Evolutionary conservation across 352 stramenopile genomes (phyloP).

Genomic region (Pythium chondricola): DNA sequence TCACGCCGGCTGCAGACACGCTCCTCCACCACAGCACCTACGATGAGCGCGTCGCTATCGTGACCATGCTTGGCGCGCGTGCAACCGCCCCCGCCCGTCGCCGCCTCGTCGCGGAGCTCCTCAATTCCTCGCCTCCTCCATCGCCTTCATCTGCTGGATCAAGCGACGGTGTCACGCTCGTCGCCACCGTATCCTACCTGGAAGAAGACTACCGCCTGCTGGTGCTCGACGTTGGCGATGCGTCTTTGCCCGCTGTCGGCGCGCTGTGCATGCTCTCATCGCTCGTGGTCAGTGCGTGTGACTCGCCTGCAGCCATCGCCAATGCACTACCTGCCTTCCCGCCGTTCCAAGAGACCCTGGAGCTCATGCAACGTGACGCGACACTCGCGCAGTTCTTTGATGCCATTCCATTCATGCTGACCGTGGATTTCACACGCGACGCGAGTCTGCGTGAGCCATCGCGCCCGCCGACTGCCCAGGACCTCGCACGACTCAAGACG

Average conservation of each 20-base stretch:
- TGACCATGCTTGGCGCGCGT: slow-evolving; percentile 36
- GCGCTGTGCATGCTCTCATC: slow-evolving; percentile 55
- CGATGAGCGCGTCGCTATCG: slow-evolving; percentile 46
- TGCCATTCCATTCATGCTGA: slow-evolving; percentile 46
- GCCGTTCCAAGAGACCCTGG: slow-evolving; percentile 40
- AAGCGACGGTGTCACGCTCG: slow-evolving; percentile 20
- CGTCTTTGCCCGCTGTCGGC: slow-evolving; percentile 21
- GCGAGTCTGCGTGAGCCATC: too few species aligned
- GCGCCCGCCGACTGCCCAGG: too few species aligned
- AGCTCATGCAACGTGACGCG: slow-evolving; percentile 38
- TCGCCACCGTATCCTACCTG: slow-evolving; percentile 32
- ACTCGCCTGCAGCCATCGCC: slow-evolving; percentile 6
- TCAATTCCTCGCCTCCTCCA: slow-evolving; percentile 13
- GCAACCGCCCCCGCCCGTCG: slow-evolving; percentile 19
- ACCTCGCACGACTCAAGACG: too few species aligned
- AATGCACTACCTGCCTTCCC: slow-evolving; percentile 21
- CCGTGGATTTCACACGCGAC: slow-evolving; percentile 38
- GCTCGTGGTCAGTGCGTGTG: slow-evolving; percentile 44
- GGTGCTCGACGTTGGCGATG: slow-evolving; percentile 33
- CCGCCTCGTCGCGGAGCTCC: slow-evolving; percentile 25
- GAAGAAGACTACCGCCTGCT: slow-evolving; percentile 55
- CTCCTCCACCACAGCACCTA: slow-evolving; percentile 37
- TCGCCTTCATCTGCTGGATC: background rate
- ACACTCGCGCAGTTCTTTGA: slow-evolving; percentile 48
- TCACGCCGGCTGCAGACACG: slow-evolving; percentile 25